Evolutionary conservation across 2,329 filamentous ascomycete genomes (phyloP), one percentile per base, ranked within the genome.

Genomic region (Sarocladium oryzae): DNA sequence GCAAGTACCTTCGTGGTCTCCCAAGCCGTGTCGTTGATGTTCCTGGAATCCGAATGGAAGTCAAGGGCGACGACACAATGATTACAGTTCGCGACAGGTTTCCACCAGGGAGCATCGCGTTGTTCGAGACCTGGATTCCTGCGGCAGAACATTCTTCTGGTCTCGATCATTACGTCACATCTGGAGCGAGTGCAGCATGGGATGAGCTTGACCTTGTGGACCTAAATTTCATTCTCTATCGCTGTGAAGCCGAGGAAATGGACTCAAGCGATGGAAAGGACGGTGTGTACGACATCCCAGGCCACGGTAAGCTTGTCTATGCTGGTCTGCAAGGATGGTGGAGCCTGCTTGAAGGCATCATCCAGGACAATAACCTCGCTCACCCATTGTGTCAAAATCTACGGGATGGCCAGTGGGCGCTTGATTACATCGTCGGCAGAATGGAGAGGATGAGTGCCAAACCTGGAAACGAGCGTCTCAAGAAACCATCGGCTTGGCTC

Each of bases 311-410:
- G 53, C 78, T 96, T 37, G 88, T 96, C 2, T 99, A 97, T 66
- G 92, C 92, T 54, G 93, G 93, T 54, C 77, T 99, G n/a, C 93
- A 99, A 66, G 95, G 95, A 33, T 99, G 93, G 92, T 96, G 92
- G 90, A 96, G 90, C 64, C 75, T 96, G 1, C 72, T 99, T 37
- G 85, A 89, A 59, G 77, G 87, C 52, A 86, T 99, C 55, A 88
- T 97, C 59, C 80, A 78, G 49, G 84, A 93, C 56, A 99, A 99
- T 65, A 84, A 97, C 63, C 79, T 99, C 8, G 93, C 88, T 1
- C 93, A 99, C 64, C 88, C 93, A 0, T 77, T 99, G 10, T 97
- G 92, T 67, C 86, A 96, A 61, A 92, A 99, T 62, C 79, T 99
- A 4, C 85, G 93, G 49, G 81, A 95, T 57, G 93, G 93, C 0